Percentiles rank a stretch among this genome's conserved stretches.
Evolutionary conservation across 371 early-diverging fungal genomes (phyloP).

Genomic region (Lichtheimia hyalospora): DNA sequence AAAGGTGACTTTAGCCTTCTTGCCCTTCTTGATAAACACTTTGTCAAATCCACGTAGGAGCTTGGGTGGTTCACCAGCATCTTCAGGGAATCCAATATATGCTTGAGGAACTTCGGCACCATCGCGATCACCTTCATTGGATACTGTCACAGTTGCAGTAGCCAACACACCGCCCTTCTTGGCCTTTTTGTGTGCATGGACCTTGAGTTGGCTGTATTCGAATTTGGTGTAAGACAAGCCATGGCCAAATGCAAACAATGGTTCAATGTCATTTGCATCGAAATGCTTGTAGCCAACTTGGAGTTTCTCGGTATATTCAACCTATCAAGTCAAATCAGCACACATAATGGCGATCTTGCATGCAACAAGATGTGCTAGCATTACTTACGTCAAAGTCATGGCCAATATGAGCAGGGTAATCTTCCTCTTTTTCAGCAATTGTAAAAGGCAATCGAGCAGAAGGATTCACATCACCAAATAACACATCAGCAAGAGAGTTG

Average conservation of each 20-base stretch:
- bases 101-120: conserved; percentile 64
- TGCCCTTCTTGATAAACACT: conserved; percentile 26
- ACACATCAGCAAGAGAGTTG: conserved; percentile 47
- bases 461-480: conserved; percentile 57
- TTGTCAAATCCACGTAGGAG: conserved; percentile 46
- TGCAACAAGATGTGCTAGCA: not conserved
- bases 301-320: conserved; percentile 48
- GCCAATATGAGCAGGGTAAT: conserved; percentile 32
- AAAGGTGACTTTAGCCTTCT: conserved; percentile 28
- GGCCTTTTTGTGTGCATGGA: not conserved
- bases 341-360: not conserved
- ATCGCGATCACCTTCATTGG: conserved; percentile 47
- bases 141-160: conserved; percentile 30
- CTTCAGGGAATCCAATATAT: conserved; percentile 53
- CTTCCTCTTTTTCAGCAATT: conserved; percentile 22
- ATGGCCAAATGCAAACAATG: conserved; percentile 54
- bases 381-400: conserved; percentile 4
- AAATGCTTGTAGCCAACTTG: conserved; percentile 51
- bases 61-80: conserved; percentile 40
- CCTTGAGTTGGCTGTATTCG: conserved; percentile 23
- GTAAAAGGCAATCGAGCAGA: conserved; percentile 54
- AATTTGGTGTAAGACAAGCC: conserved; percentile 61
- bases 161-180: conserved; percentile 7
- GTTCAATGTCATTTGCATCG: conserved; percentile 44
- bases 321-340: conserved; percentile 4